phyloP scores from a whole-genome alignment of 1,284 basidiomycete genomes.

The Stereum hirsutum region DNA sequence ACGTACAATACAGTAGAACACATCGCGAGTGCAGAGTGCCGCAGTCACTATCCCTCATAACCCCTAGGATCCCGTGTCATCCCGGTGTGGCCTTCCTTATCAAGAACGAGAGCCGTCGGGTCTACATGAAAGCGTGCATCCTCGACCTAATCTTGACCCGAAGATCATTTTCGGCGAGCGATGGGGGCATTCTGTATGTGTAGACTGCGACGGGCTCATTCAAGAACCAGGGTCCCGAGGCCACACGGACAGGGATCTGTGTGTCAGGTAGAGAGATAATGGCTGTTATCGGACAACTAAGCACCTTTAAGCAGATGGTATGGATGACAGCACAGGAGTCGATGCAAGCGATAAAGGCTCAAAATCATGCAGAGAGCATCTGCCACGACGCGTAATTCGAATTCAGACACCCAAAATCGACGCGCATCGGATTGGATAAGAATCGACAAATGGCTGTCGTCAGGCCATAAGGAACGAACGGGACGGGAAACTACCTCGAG shows the following conservation, averaged over 20 bases:
- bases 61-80: not conserved
- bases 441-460: not conserved
- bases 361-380: not conserved
- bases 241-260: slow-evolving; percentile 1
- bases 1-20: not conserved
- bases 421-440: not conserved
- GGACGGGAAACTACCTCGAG: not conserved
- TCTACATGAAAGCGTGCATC: not conserved
- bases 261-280: not conserved
- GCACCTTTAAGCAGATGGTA: not conserved
- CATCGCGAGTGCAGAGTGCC: not conserved
- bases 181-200: not conserved
- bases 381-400: not conserved
- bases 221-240: not conserved
- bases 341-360: not conserved
- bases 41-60: not conserved
- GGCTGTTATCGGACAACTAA: not conserved
- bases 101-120: not conserved
- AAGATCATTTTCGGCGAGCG: not conserved
- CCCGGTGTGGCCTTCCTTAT: not conserved
- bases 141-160: not conserved
- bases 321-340: not conserved
- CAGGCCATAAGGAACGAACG: not conserved
- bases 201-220: not conserved
- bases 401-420: not conserved